Evolutionary conservation across 495 filamentous ascomycete genomes (phyloP), one percentile per base, ranked within the genome.

Genomic region (Penicillium longicatenatum): DNA sequence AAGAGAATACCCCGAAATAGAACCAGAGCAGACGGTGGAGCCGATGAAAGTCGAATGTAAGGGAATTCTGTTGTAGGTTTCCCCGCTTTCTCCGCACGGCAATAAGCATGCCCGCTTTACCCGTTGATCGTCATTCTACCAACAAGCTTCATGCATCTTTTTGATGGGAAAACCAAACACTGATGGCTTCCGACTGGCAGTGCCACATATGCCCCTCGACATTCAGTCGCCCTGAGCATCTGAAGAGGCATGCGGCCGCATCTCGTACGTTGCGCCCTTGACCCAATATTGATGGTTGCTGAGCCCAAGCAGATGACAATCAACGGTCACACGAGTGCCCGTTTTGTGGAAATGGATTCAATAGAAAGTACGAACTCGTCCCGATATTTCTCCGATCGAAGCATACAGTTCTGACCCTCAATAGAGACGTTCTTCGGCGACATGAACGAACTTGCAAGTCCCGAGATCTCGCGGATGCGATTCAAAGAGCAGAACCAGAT

Each of bases 391-490:
- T n/a, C n/a, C n/a, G n/a, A n/a, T n/a, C n/a, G n/a, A 26, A 26
- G 26, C 26, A 2, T 6, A 26, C 30, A 26, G 16, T 44, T 45
- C 43, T 42, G 17, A 46, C 2, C 31, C 9, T 22, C 14, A 4
- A 41, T 35, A 70, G 68, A 16, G 68, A 70, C 60, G 61, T 61
- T 14, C 57, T 66, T 17, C 64, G 56, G 12, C 62, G 68, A 7
- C 68, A 70, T 44, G 60, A 68, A 44, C 57, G 51, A 41, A 68
- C 65, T n/a, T 70, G 68, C 58, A 68, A 63, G 52, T 43, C 46
- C 21, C 61, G 59, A 30, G n/a, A 8, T 31, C 21, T 16, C 10
- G 24, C 6, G 14, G 24, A 14, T 11, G 31, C 24, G 14, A 19
- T 9, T 30, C 24, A 48, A 48, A 5, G 46, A 22, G 11, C 20